Evolutionary conservation across 805 yeast species (phyloP).

Genomic region (Candida silvatica): DNA sequence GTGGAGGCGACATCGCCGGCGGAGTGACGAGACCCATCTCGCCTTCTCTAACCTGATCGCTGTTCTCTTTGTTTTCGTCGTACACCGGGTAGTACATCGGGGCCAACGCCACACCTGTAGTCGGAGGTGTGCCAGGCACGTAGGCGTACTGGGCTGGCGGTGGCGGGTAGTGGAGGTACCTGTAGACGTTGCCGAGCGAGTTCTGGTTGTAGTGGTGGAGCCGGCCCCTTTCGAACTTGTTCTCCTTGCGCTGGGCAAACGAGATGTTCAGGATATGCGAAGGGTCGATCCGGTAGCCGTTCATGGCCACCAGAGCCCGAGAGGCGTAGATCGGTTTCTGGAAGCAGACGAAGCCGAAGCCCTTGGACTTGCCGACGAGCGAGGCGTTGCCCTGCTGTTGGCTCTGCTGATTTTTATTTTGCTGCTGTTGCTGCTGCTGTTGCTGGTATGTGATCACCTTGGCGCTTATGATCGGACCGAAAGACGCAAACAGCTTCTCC

Average conservation of each 20-base stretch:
- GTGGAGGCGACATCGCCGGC: too few species aligned
- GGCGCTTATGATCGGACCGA: conserved; percentile 46
- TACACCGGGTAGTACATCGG: too few species aligned
- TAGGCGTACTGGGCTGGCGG: conserved; percentile 1
- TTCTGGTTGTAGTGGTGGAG: conserved; percentile 28
- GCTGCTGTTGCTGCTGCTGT: background rate
- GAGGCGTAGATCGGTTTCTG: conserved; percentile 58
- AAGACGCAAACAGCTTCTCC: conserved; percentile 30
- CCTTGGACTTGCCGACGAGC: conserved; percentile 42
- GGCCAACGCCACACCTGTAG: too few species aligned
- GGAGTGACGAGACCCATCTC: too few species aligned
- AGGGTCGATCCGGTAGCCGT: conserved; percentile 35
- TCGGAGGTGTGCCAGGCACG: too few species aligned
- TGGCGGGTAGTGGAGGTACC: conserved; percentile 12
- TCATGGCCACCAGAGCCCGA: conserved; percentile 58
- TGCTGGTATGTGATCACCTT: conserved; percentile 42
- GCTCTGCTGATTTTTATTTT: conserved; percentile 3
- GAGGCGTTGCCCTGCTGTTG: conserved; percentile 3
- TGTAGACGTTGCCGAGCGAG: conserved; percentile 21
- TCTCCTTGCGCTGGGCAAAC: conserved; percentile 68
- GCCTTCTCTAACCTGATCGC: background rate
- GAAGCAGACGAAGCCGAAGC: conserved; percentile 78
- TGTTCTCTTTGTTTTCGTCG: background rate
- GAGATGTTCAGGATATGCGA: conserved; percentile 37
- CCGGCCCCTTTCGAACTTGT: conserved; percentile 30